Evolutionary conservation across 768 basidiomycete species (phyloP).

Genomic region (Macrocybe gigantea): DNA sequence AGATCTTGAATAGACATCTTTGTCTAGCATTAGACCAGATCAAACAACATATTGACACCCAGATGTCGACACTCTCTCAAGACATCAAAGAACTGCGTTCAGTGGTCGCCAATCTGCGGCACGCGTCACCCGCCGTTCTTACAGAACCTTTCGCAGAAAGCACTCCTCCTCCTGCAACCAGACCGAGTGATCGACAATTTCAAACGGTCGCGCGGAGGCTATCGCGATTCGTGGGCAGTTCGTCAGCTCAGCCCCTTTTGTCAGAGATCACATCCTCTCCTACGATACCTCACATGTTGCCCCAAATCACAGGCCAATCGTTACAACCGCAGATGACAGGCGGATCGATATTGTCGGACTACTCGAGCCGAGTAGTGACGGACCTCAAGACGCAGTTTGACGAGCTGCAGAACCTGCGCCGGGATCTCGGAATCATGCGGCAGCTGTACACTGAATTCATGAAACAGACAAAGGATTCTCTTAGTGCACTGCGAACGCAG

Average conservation of each 20-base stretch:
- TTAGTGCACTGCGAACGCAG: slow-evolving; percentile 73
- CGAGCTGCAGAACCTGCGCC: slow-evolving; percentile 89
- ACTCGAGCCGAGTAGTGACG: slow-evolving; percentile 64
- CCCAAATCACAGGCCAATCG: slow-evolving; percentile 65
- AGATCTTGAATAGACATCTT: slow-evolving; percentile 2
- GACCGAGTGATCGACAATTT: slow-evolving; percentile 76
- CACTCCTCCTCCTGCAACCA: slow-evolving; percentile 47
- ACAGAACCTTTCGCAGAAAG: slow-evolving; percentile 57
- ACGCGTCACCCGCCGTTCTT: slow-evolving; percentile 50
- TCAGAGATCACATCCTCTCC: slow-evolving; percentile 17
- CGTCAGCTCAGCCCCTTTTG: slow-evolving; percentile 18
- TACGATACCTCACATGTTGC: slow-evolving; percentile 27
- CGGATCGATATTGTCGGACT: slow-evolving; percentile 66
- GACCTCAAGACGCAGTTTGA: slow-evolving; percentile 92
- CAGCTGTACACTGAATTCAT: slow-evolving; percentile 95
- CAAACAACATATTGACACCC: slow-evolving; percentile 94
- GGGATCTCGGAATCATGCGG: slow-evolving; percentile 89
- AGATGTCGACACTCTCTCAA: slow-evolving; percentile 78
- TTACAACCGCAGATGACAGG: slow-evolving; percentile 72
- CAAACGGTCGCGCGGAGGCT: slow-evolving; percentile 67
- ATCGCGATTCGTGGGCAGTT: slow-evolving; percentile 60
- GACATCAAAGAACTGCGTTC: slow-evolving; percentile 87
- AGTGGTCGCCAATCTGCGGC: slow-evolving; percentile 47
- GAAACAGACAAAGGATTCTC: slow-evolving; percentile 83
- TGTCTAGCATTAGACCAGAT: slow-evolving; percentile 90